Evolutionary conservation across 2,329 filamentous ascomycete genomes (phyloP).

Genomic region (Aspergillus aculeatus): DNA sequence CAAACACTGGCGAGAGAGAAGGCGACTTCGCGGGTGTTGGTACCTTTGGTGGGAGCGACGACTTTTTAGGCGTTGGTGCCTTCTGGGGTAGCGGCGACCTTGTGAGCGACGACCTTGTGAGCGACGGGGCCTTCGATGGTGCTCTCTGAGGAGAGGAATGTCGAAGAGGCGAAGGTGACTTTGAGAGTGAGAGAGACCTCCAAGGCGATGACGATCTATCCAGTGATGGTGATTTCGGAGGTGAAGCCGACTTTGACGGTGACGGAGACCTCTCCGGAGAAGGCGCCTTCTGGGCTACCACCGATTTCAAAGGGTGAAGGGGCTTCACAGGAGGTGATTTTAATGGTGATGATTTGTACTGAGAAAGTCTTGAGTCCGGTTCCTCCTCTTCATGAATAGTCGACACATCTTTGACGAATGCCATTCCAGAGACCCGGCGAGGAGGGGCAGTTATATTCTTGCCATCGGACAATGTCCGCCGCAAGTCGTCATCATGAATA

Average conservation of each 20-base stretch:
- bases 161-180: not conserved
- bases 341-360: slow-evolving; percentile 4
- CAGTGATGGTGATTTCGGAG: not conserved
- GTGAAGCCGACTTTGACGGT: not conserved
- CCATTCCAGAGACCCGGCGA: slow-evolving; percentile 34
- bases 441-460: slow-evolving; percentile 38
- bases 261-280: not conserved
- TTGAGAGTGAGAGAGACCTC: not conserved
- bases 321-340: not conserved
- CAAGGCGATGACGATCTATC: not conserved
- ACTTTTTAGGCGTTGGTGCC: not conserved
- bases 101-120: not conserved
- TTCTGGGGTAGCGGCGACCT: not conserved
- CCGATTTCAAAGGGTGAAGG: not conserved
- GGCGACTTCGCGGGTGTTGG: not conserved
- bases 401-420: slow-evolving; percentile 23
- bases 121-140: too few species aligned
- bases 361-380: slow-evolving; percentile 12
- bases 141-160: not conserved
- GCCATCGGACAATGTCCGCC: slow-evolving; percentile 33
- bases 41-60: not conserved
- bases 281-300: not conserved
- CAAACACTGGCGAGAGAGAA: not conserved
- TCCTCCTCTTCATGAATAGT: slow-evolving; percentile 33
- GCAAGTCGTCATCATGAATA: slow-evolving; percentile 36